Evolutionary conservation across 2,329 filamentous ascomycete genomes (phyloP), one percentile per base, ranked within the genome.

Genomic region (Alternaria ethzedia): DNA sequence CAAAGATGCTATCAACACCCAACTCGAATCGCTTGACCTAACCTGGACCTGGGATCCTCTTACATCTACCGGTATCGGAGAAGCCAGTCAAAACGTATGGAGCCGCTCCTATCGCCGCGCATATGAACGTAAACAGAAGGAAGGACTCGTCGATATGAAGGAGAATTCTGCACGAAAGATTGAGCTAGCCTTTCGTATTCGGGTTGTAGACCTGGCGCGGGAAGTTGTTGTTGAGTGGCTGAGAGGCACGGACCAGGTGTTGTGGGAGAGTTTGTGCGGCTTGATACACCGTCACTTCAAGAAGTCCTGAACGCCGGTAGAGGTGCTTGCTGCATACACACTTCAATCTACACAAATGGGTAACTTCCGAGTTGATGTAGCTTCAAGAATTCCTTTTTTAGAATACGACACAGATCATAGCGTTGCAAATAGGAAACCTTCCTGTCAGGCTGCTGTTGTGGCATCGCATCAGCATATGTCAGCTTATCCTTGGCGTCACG

Each of bases 211-310:
- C 44, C 67, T 73, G 74, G 80, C 45, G 74, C 78, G 41, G 5
- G 75, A 79, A 15, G 77, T 83, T 4, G 78, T 82, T 17, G 82
- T 89, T 0, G 84, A 91, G 30, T 96, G 93, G 94, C 75, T 93
- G 1, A 89, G 92, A 71, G 95, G 96, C 0, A 83, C 85, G 6
- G 91, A 97, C 68, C 83, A 86, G 17, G 85, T 89, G 1, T 75
- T 96, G 0, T 97, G 95, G 79, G 92, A 96, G 80, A 97, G 94
- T 76, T 93, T 99, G 66, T 91, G 89, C 64, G 94, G 93, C 0
- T 93, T 94, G 55, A 46, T 76, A 15, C 71, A 73, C 61, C 59
- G 69, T 17, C 57, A 63, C n/a, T 71, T 73, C 28, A 74, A 70
- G 50, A 74, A 71, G 54, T 49, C 51, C 4, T 66, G 54, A 61